phyloP scores from a whole-genome alignment of 495 filamentous ascomycete genomes.

The Hypoxylon subgilvum region DNA sequence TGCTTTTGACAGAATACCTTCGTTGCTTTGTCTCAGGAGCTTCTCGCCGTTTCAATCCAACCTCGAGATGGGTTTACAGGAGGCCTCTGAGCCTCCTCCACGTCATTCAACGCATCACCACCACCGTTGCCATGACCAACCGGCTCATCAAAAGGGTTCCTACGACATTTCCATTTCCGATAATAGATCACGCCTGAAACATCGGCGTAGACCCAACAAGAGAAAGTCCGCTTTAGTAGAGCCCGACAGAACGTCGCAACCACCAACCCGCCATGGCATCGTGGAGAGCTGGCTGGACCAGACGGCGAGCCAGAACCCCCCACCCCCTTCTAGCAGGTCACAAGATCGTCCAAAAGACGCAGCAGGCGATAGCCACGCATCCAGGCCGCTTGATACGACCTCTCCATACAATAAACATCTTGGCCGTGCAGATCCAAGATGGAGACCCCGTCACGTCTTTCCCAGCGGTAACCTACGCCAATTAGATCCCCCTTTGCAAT shows the following conservation, averaged over 20 bases:
- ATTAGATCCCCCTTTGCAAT: conserved; percentile 8
- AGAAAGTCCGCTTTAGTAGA: conserved; percentile 10
- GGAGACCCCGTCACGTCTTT: conserved; percentile 38
- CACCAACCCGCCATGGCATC: conserved; percentile 29
- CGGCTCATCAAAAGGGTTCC: conserved; percentile 5
- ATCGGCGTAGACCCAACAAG: conserved; percentile 6
- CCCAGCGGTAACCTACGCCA: conserved; percentile 18
- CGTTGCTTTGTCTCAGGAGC: conserved; percentile 37
- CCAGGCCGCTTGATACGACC: conserved; percentile 10
- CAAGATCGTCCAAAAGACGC: conserved; percentile 14
- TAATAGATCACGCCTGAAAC: conserved; percentile 27
- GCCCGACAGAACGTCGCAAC: conserved; percentile 19
- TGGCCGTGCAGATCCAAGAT: conserved; percentile 33
- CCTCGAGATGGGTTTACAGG: conserved; percentile 33
- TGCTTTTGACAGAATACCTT: neutral
- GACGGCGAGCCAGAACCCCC: conserved; percentile 31
- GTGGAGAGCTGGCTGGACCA: conserved; percentile 48
- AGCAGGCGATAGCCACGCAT: conserved; percentile 2
- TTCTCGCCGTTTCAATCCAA: conserved; percentile 30
- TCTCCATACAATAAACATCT: conserved; percentile 20
- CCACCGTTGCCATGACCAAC: conserved; percentile 20
- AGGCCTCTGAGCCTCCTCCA: conserved; percentile 25
- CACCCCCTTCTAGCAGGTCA: conserved; percentile 17
- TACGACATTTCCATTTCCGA: conserved; percentile 17
- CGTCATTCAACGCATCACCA: conserved; percentile 36